Evolutionary conservation across 2,329 filamentous ascomycete species (phyloP), one percentile per base, ranked within the genome.

Genomic region (Sporothrix curviconia): DNA sequence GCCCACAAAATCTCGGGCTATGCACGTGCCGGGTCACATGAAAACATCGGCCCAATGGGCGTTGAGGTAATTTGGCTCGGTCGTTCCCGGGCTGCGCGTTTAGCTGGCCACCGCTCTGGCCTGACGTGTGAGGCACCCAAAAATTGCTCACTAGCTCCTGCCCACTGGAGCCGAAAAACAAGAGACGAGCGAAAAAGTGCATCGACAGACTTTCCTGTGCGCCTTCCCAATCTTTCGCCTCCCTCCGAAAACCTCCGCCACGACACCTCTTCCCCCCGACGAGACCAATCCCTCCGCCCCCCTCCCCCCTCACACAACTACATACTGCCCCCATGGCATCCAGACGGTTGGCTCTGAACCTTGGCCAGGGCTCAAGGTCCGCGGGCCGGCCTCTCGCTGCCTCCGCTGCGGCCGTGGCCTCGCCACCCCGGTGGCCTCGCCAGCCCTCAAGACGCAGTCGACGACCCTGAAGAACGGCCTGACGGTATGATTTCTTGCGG

Each of bases 381-480:
- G n/a, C 89, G 90, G 76, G 83, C 88, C 76, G 88, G 89, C 76
- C 82, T 94, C 76, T 86, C 88, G 75, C 80, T 87, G 71, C 80
- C 90, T 72, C 82, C 87, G 66, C 79, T 94, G 76, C 87, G 84
- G n/a, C 76, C 85, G 92, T 80, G 88, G 89, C 72, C 90, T 96
- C 73, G 92, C 92, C 70, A 92, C 92, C 66, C 92, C 92, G 68
- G 86, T 94, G 60, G 73, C 76, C 57, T 68, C 74, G 59, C 76
- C 76, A 76, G 55, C 47, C 12, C 79, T 85, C 80, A 92, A 89
- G 80, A 96, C 92, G 68, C 87, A 97, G 82, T 92, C 89, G 69
- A 97, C 94, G 63, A 99, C 94, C 57, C 83, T 99, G 72, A 89
- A 87, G 78, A 99, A 97, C 82, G 94, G 94, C 75, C 84, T 99